These are phyloP conservation scores for Leccinum uliginosum DNA, from an alignment of 768 basidiomycete genomes.

Conservation along the genomic window DNA sequence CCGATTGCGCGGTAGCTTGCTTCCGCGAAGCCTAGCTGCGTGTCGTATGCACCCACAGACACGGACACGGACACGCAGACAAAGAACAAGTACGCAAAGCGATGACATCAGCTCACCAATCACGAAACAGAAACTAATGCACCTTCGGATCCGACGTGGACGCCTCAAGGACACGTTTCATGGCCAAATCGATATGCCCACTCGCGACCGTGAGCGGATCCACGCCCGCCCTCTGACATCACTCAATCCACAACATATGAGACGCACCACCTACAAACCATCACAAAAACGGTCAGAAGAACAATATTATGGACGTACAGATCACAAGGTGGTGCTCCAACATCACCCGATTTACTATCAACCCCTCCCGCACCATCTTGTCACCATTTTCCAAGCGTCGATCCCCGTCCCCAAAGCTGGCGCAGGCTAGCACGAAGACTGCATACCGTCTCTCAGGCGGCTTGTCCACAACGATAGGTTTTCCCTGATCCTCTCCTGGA, in stretches of 20 bases:
- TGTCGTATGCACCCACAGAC: not conserved
- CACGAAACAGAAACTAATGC: not conserved
- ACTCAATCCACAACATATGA: conserved; percentile 62
- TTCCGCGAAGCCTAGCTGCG: conserved; percentile 47
- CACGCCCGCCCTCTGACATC: conserved; percentile 62
- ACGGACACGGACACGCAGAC: not conserved
- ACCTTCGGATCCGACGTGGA: conserved; percentile 48
- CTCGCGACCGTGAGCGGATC: conserved; percentile 66
- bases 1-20: conserved; percentile 73
- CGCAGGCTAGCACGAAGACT: conserved; percentile 49
- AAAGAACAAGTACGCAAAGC: not conserved
- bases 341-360: conserved; percentile 56
- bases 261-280: conserved; percentile 13
- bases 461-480: conserved; percentile 41
- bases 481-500: conserved; percentile 32
- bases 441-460: conserved; percentile 52
- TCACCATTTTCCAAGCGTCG: conserved; percentile 20
- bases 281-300: not conserved
- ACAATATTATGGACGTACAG: conserved; percentile 37
- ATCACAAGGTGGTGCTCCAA: conserved; percentile 69
- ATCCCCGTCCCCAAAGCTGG: conserved; percentile 36
- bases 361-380: conserved; percentile 35
- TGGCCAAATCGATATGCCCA: conserved; percentile 43
- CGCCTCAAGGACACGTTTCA: conserved; percentile 47
- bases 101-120: not conserved